Conservation (phyloP, 2,329 filamentous ascomycete species). For the Diaporthe sp. region DNA sequence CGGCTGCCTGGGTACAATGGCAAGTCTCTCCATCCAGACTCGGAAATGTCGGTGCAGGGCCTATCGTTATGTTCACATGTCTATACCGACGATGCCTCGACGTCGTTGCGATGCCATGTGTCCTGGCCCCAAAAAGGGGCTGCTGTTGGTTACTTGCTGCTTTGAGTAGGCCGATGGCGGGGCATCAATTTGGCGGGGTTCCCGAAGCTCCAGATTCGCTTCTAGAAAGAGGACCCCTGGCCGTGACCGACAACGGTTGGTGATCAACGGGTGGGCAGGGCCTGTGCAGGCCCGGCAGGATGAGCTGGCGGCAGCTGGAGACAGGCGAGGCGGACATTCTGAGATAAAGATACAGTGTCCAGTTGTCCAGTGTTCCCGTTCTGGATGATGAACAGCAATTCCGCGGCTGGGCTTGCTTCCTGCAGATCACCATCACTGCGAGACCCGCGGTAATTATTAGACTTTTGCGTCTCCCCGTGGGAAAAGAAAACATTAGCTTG, state of each 20-base stretch:
- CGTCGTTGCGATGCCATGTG: not conserved
- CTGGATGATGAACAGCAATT: slow-evolving; percentile 5
- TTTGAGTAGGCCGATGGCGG: slow-evolving; percentile 26
- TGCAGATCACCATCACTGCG: slow-evolving; percentile 6
- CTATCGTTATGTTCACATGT: not conserved
- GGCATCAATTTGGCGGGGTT: slow-evolving; percentile 32
- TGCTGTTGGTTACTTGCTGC: slow-evolving; percentile 11
- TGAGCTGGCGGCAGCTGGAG: slow-evolving; percentile 7
- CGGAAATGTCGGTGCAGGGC: not conserved
- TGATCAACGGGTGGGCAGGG: slow-evolving; percentile 9
- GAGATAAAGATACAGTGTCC: not conserved
- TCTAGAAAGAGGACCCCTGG: slow-evolving; percentile 28
- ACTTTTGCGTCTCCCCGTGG: not conserved
- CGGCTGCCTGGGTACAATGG: not conserved
- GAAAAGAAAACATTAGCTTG: not conserved
- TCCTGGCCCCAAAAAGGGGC: slow-evolving; percentile 12
- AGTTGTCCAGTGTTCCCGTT: not conserved
- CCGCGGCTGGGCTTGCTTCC: not conserved
- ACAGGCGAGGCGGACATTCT: not conserved
- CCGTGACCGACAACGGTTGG: not conserved
- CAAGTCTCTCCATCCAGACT: not conserved
- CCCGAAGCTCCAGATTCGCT: slow-evolving; percentile 32
- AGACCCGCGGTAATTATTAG: slow-evolving; percentile 12
- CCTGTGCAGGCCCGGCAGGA: slow-evolving; percentile 11
- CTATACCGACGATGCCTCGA: not conserved